Evolutionary conservation across 805 yeast species (phyloP).

Genomic region (Ogataea trehalophila): DNA sequence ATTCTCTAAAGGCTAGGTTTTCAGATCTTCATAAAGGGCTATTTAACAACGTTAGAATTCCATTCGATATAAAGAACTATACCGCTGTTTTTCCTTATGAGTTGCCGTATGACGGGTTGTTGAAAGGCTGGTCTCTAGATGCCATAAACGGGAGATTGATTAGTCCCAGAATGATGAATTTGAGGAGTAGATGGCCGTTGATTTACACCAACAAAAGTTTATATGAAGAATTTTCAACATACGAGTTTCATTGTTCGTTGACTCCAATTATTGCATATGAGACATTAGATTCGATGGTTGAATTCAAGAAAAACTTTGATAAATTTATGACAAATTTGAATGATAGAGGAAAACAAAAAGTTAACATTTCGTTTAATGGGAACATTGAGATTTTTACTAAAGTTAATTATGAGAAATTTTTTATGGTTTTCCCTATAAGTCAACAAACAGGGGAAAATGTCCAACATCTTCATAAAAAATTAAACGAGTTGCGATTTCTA

Average conservation of each 20-base stretch:
- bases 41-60: constrained; percentile 16
- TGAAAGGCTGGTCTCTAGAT: constrained; percentile 17
- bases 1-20: constrained; percentile 11
- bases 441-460: constrained; percentile 1
- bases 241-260: constrained; percentile 18
- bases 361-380: constrained; percentile 6
- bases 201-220: constrained; percentile 15
- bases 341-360: neutral
- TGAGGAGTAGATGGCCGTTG: constrained; percentile 19
- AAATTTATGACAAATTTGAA: constrained; percentile 6
- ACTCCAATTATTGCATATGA: constrained; percentile 24
- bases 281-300: constrained; percentile 2
- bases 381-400: constrained; percentile 9
- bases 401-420: constrained; percentile 10
- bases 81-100: constrained; percentile 16
- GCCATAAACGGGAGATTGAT: constrained; percentile 14
- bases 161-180: constrained; percentile 16
- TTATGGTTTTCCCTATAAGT: constrained; percentile 11
- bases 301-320: constrained; percentile 10
- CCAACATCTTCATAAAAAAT: constrained; percentile 1
- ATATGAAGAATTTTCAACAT: constrained; percentile 8
- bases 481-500: constrained; percentile 7
- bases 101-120: constrained; percentile 21
- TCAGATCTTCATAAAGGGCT: constrained; percentile 18
- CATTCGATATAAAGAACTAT: constrained; percentile 7